phyloP scores from a whole-genome alignment of 2,329 filamentous ascomycete species.

The Sporothrix variecibatus region DNA sequence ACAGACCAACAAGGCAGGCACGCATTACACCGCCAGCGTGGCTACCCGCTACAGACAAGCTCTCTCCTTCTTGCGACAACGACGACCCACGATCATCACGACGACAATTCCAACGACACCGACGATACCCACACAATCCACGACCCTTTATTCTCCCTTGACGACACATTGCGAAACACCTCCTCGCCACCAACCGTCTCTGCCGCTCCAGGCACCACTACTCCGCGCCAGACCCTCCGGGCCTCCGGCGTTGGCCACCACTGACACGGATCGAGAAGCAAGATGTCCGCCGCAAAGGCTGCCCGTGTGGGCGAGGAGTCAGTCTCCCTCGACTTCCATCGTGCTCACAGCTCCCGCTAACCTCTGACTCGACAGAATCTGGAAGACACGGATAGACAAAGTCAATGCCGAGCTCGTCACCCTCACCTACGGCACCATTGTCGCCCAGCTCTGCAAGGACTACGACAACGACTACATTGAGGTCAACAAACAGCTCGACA shows the following conservation, averaged over 20 bases:
- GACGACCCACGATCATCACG: conserved; percentile 16
- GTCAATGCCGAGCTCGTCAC: conserved; percentile 97
- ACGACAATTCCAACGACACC: background rate
- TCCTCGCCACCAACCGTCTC: background rate
- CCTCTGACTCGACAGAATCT: conserved; percentile 62
- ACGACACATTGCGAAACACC: background rate
- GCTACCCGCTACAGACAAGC: background rate
- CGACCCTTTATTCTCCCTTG: background rate
- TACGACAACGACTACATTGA: conserved; percentile 92
- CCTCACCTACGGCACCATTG: conserved; percentile 95
- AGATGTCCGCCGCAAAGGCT: conserved; percentile 62
- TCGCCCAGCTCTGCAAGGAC: conserved; percentile 94
- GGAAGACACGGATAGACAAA: conserved; percentile 96
- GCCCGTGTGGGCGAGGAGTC: conserved; percentile 65
- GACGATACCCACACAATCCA: background rate
- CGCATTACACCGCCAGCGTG: conserved; percentile 11
- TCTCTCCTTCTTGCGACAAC: background rate
- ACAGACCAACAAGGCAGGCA: background rate
- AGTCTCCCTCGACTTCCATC: too few species aligned
- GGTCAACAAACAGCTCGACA: conserved; percentile 96
- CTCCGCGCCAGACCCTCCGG: background rate
- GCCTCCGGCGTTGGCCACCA: background rate
- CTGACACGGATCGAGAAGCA: background rate
- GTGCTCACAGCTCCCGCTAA: rapidly evolving
- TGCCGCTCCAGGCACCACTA: background rate